Evolutionary conservation across 2,329 filamentous ascomycete species (phyloP), one percentile per base, ranked within the genome.

Genomic region (Tolypocladium cylindrosporum): DNA sequence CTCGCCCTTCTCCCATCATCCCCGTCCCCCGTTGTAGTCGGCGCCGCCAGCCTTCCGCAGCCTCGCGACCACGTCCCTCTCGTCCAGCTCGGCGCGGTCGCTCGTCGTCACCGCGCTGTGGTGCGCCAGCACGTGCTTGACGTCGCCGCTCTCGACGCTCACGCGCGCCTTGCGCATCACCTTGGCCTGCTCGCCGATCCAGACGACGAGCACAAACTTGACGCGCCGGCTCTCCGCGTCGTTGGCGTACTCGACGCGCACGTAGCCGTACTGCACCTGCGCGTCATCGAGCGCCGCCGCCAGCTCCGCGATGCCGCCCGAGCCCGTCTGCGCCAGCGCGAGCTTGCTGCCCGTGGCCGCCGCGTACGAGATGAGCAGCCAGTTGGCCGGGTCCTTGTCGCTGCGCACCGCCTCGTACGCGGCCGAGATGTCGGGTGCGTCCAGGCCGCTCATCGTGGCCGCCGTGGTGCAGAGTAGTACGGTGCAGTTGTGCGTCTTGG

Each of bases 141-240:
- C 85, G 60, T 79, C 79, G 57, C 82, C 84, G 68, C 79, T 81
- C 77, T 88, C 85, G 68, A 88, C 83, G 67, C 80, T 83, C 62
- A 87, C 85, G 63, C 85, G 79, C 11, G 85, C 86, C 71, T 87
- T 87, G 64, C 85, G 79, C 86, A 89, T 88, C 59, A 88, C 80
- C 72, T 82, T 83, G 1, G 84, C 85, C 60, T 73, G 69, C 70
- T 80, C 77, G 68, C 86, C 86, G 69, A 87, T 87, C 86, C 86
- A 89, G 62, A 87, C 79, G 39, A 88, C 73, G 54, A 89, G 77
- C 54, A 76, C 79, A 68, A 89, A 89, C 74, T 89, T 89, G 67
- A 87, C 81, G 42, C 86, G 77, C 67, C 76, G 85, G 72, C 79
- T 83, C 75, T 89, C 86, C 62, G 82, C 82, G 70, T 89, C 86